phyloP scores from a whole-genome alignment of 2,329 filamentous ascomycete genomes.

The Pseudophaeomoniella oleicola region DNA sequence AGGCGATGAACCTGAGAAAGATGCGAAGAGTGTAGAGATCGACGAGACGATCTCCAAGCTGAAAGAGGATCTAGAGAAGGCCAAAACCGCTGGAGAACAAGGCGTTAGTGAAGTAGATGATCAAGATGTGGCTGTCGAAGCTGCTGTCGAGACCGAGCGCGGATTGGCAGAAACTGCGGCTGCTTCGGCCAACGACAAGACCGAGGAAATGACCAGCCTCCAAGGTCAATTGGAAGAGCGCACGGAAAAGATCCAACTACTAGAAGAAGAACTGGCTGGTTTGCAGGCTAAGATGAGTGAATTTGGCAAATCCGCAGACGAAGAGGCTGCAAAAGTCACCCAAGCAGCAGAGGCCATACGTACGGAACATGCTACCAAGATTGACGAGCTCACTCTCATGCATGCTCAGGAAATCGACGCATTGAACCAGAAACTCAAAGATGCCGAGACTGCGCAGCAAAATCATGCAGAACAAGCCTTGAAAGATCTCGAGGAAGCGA shows the following conservation, averaged over 20 bases:
- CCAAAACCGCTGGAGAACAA: constrained; percentile 3
- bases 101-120: neutral
- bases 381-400: constrained; percentile 16
- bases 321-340: constrained; percentile 19
- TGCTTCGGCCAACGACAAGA: neutral
- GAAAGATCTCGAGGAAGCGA: constrained; percentile 23
- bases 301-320: constrained; percentile 21
- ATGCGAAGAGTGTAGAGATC: constrained; percentile 11
- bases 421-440: constrained; percentile 18
- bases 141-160: neutral
- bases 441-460: constrained; percentile 20
- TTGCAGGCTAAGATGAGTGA: constrained; percentile 21
- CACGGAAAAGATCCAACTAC: constrained; percentile 8
- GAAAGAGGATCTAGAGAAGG: constrained; percentile 11
- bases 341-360: constrained; percentile 13
- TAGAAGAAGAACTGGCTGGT: constrained; percentile 14
- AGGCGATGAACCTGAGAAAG: constrained; percentile 11
- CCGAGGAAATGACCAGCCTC: constrained; percentile 1
- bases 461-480: constrained; percentile 21
- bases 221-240: constrained; percentile 8
- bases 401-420: constrained; percentile 19
- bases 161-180: neutral
- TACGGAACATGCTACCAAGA: constrained; percentile 18
- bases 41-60: constrained; percentile 12
- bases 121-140: neutral